Percentiles rank a stretch among this genome's conserved stretches.
Conservation (phyloP, 371 early-diverging fungal genomes). For the Mucor circinelloides region DNA sequence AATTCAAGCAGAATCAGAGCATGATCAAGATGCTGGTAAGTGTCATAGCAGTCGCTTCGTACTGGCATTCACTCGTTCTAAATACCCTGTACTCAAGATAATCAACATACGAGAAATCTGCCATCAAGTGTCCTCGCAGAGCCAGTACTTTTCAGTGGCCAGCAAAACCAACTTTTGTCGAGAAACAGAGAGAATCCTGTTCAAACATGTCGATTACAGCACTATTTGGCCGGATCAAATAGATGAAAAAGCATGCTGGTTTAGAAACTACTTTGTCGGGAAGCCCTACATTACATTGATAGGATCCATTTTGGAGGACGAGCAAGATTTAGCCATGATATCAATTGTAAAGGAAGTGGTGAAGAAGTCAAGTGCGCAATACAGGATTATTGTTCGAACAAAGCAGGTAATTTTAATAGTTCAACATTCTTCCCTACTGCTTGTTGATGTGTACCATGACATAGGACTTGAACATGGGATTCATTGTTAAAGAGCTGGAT, state of each 20-base stretch:
- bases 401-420: constrained; percentile 26
- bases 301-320: constrained; percentile 26
- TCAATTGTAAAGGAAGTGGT: constrained; percentile 15
- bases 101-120: constrained; percentile 10
- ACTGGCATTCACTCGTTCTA: background rate
- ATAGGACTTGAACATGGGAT: constrained; percentile 15
- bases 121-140: background rate
- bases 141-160: background rate
- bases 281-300: constrained; percentile 40
- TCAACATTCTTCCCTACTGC: background rate
- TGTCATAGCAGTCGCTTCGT: too few relatives aligned
- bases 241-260: constrained; percentile 40
- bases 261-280: constrained; percentile 38
- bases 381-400: constrained; percentile 39
- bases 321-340: constrained; percentile 8
- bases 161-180: background rate
- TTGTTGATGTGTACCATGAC: background rate
- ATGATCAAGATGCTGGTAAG: constrained; percentile 10
- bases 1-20: constrained; percentile 4
- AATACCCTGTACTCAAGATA: background rate
- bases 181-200: constrained; percentile 5
- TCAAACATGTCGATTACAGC: background rate
- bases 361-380: constrained; percentile 13
- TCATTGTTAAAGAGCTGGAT: constrained; percentile 15
- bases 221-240: constrained; percentile 31